Evolutionary conservation across 805 yeast genomes (phyloP).

Genomic region (Metahyphopichia silvanorum): DNA sequence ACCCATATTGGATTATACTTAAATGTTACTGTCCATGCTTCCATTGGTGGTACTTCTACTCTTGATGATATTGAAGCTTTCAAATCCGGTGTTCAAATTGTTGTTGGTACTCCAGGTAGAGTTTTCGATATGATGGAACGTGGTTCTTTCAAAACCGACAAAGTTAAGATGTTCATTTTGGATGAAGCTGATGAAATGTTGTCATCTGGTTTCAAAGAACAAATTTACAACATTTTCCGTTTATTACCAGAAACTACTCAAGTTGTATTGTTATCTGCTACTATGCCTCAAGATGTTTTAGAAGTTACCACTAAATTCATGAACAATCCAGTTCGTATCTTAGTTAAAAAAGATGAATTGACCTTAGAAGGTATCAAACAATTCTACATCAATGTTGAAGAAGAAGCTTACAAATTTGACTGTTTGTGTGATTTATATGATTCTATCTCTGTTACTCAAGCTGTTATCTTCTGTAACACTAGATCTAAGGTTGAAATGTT

Average conservation of each 20-base stretch:
- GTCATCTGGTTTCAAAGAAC: constrained; percentile 90
- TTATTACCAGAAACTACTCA: constrained; percentile 86
- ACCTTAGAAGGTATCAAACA: constrained; percentile 96
- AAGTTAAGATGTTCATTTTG: constrained; percentile 88
- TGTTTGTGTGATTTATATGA: constrained; percentile 93
- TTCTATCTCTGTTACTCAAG: constrained; percentile 92
- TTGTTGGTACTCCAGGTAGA: constrained; percentile 98
- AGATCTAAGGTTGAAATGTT: constrained; percentile 91
- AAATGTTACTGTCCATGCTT: constrained; percentile 90
- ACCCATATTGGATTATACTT: constrained; percentile 86
- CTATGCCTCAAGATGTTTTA: constrained; percentile 89
- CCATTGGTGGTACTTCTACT: constrained; percentile 94
- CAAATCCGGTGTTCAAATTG: constrained; percentile 83
- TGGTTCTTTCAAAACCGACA: constrained; percentile 74
- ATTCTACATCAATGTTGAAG: constrained; percentile 83
- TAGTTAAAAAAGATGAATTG: constrained; percentile 93
- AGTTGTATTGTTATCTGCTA: constrained; percentile 92
- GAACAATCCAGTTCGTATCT: constrained; percentile 90
- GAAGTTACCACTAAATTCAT: constrained; percentile 89
- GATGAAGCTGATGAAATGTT: constrained; percentile 99
- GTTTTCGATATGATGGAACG: constrained; percentile 94
- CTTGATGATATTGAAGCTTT: constrained; percentile 85
- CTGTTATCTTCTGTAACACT: constrained; percentile 97
- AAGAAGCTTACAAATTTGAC: constrained; percentile 93
- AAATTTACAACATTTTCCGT: constrained; percentile 89